phyloP scores from a whole-genome alignment of 352 stramenopile species.

The Phytophthora tubulina region DNA sequence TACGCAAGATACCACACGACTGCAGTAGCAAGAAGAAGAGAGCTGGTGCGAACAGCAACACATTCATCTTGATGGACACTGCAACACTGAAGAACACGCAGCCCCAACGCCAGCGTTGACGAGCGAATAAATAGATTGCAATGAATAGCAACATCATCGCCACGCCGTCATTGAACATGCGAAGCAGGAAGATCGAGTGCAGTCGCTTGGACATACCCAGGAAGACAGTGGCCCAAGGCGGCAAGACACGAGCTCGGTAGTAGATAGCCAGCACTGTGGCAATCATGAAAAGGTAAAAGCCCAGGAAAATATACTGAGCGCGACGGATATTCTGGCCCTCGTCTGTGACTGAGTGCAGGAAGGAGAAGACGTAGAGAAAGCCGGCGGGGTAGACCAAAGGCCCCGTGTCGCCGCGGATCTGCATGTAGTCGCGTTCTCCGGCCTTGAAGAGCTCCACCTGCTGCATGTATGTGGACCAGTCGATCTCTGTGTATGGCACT shows the following conservation, averaged over 20 bases:
- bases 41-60: constrained; percentile 97
- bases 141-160: constrained; percentile 97
- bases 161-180: constrained; percentile 99
- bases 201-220: constrained; percentile 95
- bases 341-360: constrained; percentile 93
- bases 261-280: constrained; percentile 92
- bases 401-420: constrained; percentile 96
- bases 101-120: constrained; percentile 87
- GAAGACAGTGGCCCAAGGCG: constrained; percentile 91
- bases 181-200: constrained; percentile 98
- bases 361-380: constrained; percentile 97
- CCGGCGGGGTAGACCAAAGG: constrained; percentile 98
- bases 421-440: constrained; percentile 96
- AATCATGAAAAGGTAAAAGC: constrained; percentile 95
- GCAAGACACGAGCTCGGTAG: constrained; percentile 77
- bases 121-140: constrained; percentile 90
- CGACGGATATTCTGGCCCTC: constrained; percentile 81
- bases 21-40: constrained; percentile 97
- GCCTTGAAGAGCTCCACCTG: constrained; percentile 94
- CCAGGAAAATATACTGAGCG: constrained; percentile 96
- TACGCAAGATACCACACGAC: constrained; percentile 81
- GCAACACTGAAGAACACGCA: constrained; percentile 96
- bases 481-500: constrained; percentile 98
- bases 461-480: constrained; percentile 99
- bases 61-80: constrained; percentile 99